phyloP scores from a whole-genome alignment of 192 early-diverging fungal genomes.

The Spizellomyces punctatus region DNA sequence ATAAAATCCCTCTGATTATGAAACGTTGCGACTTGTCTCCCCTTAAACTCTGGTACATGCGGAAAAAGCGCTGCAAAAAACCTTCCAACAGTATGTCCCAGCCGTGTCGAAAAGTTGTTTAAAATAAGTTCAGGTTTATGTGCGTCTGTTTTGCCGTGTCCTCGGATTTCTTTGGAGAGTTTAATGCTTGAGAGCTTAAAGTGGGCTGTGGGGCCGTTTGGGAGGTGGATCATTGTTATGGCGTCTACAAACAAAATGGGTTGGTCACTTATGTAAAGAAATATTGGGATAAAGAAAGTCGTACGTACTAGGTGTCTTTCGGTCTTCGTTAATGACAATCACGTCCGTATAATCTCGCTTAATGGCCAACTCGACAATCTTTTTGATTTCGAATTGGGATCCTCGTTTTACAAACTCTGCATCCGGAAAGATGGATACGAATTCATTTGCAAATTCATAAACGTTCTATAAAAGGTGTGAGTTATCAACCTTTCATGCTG shows the following conservation, averaged over 20 bases:
- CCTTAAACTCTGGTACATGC: slow-evolving; percentile 95
- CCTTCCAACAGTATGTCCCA: slow-evolving; percentile 95
- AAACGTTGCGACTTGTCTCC: slow-evolving; percentile 91
- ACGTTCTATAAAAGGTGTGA: slow-evolving; percentile 40
- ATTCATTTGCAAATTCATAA: slow-evolving; percentile 88
- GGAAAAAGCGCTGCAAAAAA: slow-evolving; percentile 97
- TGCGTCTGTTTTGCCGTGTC: slow-evolving; percentile 75
- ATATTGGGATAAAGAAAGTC: neutral
- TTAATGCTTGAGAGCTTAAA: slow-evolving; percentile 88
- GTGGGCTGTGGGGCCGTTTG: slow-evolving; percentile 94
- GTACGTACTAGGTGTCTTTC: slow-evolving; percentile 79
- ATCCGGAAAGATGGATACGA: slow-evolving; percentile 87
- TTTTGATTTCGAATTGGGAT: slow-evolving; percentile 82
- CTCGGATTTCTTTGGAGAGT: slow-evolving; percentile 75
- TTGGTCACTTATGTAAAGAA: neutral
- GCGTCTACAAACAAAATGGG: slow-evolving; percentile 55
- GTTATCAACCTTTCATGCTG: neutral
- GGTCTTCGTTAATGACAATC: slow-evolving; percentile 92
- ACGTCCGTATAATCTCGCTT: slow-evolving; percentile 92
- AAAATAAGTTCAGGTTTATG: slow-evolving; percentile 96
- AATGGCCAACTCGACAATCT: slow-evolving; percentile 88
- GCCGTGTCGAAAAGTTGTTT: slow-evolving; percentile 94
- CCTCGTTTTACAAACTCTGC: slow-evolving; percentile 87
- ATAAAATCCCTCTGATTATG: slow-evolving; percentile 99
- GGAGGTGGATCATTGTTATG: slow-evolving; percentile 91